These are phyloP conservation scores for Zasmidium angulare DNA, from an alignment of 2,329 filamentous ascomycete species.

Conservation along the genomic window DNA sequence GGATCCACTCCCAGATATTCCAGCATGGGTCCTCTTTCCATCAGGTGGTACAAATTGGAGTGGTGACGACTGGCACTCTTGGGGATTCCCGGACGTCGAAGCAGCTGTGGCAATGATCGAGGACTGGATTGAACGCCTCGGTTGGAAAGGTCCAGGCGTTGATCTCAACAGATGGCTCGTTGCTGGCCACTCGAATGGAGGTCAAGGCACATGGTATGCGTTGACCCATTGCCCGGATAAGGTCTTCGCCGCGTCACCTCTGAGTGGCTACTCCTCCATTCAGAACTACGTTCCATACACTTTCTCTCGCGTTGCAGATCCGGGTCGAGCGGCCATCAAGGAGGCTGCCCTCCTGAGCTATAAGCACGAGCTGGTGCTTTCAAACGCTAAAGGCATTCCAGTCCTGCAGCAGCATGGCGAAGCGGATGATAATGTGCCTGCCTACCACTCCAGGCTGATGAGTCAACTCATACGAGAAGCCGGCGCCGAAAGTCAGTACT, in stretches of 20 bases:
- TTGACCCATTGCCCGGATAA: conserved; percentile 58
- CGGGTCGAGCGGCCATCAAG: conserved; percentile 49
- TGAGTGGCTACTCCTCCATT: conserved; percentile 60
- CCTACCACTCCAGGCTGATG: conserved; percentile 58
- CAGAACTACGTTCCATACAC: conserved; percentile 60
- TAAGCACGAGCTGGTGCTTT: conserved; percentile 55
- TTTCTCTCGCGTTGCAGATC: conserved; percentile 56
- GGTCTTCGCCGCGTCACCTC: conserved; percentile 55
- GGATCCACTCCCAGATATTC: conserved; percentile 52
- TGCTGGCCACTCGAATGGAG: conserved; percentile 60
- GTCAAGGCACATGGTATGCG: conserved; percentile 59
- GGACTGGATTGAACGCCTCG: conserved; percentile 49
- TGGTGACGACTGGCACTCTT: conserved; percentile 62
- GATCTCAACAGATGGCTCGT: conserved; percentile 53
- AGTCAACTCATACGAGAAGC: conserved; percentile 48
- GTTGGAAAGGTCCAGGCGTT: conserved; percentile 51
- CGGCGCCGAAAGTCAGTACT: conserved; percentile 46
- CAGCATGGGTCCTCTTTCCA: conserved; percentile 57
- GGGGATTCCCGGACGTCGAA: conserved; percentile 58
- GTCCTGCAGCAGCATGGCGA: conserved; percentile 59
- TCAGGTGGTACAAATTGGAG: conserved; percentile 60
- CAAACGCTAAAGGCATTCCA: conserved; percentile 53
- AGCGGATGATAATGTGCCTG: conserved; percentile 59
- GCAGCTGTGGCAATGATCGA: conserved; percentile 52
- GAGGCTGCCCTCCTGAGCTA: conserved; percentile 53